Evolutionary conservation across 768 basidiomycete species (phyloP), one percentile per base, ranked within the genome.

Genomic region (Boletus reticulatus): DNA sequence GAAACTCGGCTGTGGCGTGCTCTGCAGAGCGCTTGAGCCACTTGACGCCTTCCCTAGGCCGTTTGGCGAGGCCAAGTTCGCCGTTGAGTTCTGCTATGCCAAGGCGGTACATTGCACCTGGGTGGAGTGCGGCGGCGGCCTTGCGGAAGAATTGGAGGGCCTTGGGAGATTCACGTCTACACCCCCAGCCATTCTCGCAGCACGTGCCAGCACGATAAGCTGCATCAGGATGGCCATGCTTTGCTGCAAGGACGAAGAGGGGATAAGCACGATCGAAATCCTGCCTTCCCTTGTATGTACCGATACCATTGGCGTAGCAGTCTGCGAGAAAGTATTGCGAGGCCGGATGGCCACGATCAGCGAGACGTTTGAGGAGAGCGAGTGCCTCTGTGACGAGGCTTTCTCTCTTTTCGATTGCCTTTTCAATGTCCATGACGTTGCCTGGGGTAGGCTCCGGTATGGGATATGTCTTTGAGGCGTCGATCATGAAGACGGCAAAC

Each of bases 171-270:
- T 98, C 97, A 14, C 94, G 82, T 48, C 96, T 79, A 70, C 94
- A 96, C 7, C 97, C 97, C 97, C 96, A 98, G 29, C 95, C 97
- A 64, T 98, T 95, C 80, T 99, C 97, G 73, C 93, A 97, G 69
- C 97, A 99, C 4, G 95, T 95, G 32, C 94, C 97, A 0, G 95
- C 90, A 31, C 96, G 89, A 73, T 94, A 99, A 6, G 92, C 84
- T 16, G 94, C 95, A 64, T 98, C 95, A 3, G 94, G 88, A 69
- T 98, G 96, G 16, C 93, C 91, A 65, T 98, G 97, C 73, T 99
- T 99, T 36, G 96, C 92, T 2, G 96, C 93, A 37, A 97, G 84
- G 16, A 96, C 87, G 67, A 98, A 98, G 43, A 99, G 79, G 11
- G 96, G 97, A 73, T 93, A 96, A 5, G 97, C 97, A 53, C 89